Base-by-base conservation (phyloP, 2,329 filamentous ascomycete genomes). In the Neofusicoccum laricinum region DNA sequence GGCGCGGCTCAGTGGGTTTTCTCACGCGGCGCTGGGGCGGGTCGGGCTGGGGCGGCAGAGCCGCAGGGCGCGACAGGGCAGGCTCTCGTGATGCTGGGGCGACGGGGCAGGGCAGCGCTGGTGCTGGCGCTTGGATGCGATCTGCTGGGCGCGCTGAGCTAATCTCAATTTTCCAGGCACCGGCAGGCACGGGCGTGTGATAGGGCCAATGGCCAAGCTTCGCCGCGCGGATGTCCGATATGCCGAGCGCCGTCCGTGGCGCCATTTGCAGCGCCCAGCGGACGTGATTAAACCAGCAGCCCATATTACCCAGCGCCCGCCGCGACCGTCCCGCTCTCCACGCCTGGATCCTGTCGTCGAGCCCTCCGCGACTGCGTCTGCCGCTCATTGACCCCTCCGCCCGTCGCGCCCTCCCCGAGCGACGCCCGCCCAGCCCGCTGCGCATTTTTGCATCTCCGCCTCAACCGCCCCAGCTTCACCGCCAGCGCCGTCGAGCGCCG, bases 81-180 rank as follows among this genome's bases (percentile, higher is more conserved):
- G n/a, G 7, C 55, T 59, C 61, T 63, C 48, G 49, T 63, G 61
- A 63, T 55, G 61, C 61, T 63, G 49, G 49, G 49, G 41, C 61
- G 46, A 63, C n/a, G 49, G 41, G 34, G 49, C 50, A 38, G 40
- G n/a, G n/a, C n/a, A n/a, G n/a, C n/a, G n/a, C n/a, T n/a, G n/a
- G n/a, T 12, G 14, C 8, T 36, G 53, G 41, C 55, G 55, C 55
- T 59, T 59, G 55, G 53, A 58, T 58, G 55, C 6, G 55, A 59
- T 59, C 55, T 59, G 55, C 55, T 45, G 21, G 51, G 38, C 21
- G 38, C 55, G 41, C 21, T 59, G 40, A 59, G 55, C 55, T 59
- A 59, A 59, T 59, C 55, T 59, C 55, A 59, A 59, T 59, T 45
- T 59, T 45, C 55, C 55, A 59, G 55, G 55, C 55, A 59, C 55